These are phyloP conservation scores for Oxytropis ochrocephala DNA, from an alignment of 306 rosid species.

Conservation along the genomic window DNA sequence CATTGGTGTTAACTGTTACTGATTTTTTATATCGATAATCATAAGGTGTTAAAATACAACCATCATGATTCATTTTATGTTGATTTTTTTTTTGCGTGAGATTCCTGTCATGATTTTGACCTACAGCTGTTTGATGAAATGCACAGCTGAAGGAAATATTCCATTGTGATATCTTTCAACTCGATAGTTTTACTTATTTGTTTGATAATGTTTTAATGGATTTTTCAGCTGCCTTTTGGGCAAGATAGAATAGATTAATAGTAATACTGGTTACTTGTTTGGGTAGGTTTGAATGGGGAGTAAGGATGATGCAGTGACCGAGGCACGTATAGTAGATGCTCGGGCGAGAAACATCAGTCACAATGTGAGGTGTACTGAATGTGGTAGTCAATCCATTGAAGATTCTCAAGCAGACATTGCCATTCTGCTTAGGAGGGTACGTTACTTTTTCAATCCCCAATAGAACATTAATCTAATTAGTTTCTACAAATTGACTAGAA, in stretches of 20 bases:
- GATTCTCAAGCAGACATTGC: constrained; percentile 97
- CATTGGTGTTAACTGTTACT: background rate
- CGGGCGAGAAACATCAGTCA: constrained; percentile 88
- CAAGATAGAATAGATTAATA: background rate
- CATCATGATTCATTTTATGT: background rate
- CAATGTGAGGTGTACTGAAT: constrained; percentile 91
- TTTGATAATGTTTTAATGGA: background rate
- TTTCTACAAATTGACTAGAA: background rate
- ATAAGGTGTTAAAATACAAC: background rate
- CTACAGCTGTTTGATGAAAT: constrained; percentile 43
- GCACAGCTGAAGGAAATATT: constrained; percentile 11
- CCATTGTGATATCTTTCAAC: background rate
- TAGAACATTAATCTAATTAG: background rate
- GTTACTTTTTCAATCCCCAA: background rate
- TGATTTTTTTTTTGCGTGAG: background rate
- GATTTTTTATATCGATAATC: background rate
- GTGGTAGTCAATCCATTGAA: constrained; percentile 98
- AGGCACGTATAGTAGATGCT: constrained; percentile 52
- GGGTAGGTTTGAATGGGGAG: constrained; percentile 48
- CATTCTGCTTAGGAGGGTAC: constrained; percentile 87
- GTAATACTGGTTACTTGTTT: background rate
- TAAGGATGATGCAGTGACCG: constrained; percentile 56
- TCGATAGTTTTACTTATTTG: background rate
- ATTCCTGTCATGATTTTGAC: background rate
- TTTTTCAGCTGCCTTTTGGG: constrained; percentile 12